Evolutionary conservation across 768 basidiomycete species (phyloP).

Genomic region (Auricularia auricula-judae): DNA sequence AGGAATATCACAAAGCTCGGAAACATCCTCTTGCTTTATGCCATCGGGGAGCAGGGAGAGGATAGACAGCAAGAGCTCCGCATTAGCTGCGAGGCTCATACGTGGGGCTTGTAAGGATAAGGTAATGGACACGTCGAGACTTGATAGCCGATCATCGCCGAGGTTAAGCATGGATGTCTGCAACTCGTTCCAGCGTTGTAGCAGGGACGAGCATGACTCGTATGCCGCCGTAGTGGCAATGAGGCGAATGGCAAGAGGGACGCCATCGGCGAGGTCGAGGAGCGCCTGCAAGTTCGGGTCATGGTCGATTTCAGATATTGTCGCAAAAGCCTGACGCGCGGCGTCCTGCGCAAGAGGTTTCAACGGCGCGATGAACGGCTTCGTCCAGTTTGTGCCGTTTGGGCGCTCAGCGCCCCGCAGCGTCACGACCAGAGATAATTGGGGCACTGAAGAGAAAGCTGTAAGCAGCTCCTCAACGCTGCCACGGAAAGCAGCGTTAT

Average conservation of each 20-base stretch:
- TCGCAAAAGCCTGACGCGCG: constrained; percentile 12
- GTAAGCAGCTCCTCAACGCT: constrained; percentile 13
- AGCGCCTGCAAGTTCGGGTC: constrained; percentile 12
- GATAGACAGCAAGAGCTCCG: constrained; percentile 13
- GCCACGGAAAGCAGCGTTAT: constrained; percentile 8
- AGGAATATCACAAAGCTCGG: constrained; percentile 8
- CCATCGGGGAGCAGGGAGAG: constrained; percentile 19
- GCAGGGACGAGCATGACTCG: constrained; percentile 2
- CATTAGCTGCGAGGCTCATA: constrained; percentile 12
- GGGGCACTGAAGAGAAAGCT: constrained; percentile 8
- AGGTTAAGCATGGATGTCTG: constrained; percentile 3
- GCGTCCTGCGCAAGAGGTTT: constrained; percentile 10
- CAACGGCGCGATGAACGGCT: constrained; percentile 11
- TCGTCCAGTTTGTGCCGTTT: constrained; percentile 11
- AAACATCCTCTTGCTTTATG: constrained; percentile 5
- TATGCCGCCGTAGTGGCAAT: constrained; percentile 18
- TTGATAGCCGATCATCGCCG: constrained; percentile 6
- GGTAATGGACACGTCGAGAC: constrained; percentile 13
- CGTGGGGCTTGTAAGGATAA: constrained; percentile 14
- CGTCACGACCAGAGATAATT: constrained; percentile 12
- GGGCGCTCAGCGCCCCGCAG: constrained; percentile 16
- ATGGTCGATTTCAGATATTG: constrained; percentile 15
- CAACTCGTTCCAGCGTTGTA: constrained; percentile 3
- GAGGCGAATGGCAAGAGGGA: constrained; percentile 22
- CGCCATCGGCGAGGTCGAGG: constrained; percentile 10